Evolutionary conservation across 1,284 basidiomycete genomes (phyloP).

Genomic region (Leccinum cinnamomeum): DNA sequence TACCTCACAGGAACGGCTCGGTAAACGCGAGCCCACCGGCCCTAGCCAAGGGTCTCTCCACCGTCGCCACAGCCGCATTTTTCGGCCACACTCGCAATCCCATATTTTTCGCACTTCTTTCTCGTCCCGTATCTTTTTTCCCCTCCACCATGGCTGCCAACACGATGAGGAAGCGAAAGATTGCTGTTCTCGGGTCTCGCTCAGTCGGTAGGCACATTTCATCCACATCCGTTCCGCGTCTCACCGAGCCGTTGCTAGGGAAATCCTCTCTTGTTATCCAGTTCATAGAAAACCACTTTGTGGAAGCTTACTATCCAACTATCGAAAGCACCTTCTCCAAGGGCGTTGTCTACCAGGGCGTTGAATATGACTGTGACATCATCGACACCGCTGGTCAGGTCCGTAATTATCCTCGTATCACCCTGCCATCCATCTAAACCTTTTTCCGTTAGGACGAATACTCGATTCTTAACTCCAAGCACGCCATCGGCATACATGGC

Average conservation of each 20-base stretch:
- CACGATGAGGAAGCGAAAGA: too few relatives aligned
- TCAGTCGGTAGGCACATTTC: too few relatives aligned
- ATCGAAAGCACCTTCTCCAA: constrained; percentile 92
- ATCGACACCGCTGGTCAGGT: constrained; percentile 98
- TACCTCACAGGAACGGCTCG: constrained; percentile 22
- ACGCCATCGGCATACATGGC: constrained; percentile 82
- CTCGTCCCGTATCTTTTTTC: background rate
- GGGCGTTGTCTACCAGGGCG: constrained; percentile 79
- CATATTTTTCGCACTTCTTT: constrained; percentile 10
- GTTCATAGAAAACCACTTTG: constrained; percentile 68
- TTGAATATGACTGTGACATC: constrained; percentile 94
- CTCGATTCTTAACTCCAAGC: constrained; percentile 79
- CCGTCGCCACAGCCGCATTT: constrained; percentile 6
- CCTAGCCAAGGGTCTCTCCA: background rate
- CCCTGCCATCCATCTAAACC: background rate
- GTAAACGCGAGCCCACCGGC: constrained; percentile 21
- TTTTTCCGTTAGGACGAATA: constrained; percentile 65
- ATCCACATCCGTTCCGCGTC: constrained; percentile 3
- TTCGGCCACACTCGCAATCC: constrained; percentile 14
- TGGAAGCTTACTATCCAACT: constrained; percentile 91
- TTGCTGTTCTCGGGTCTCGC: too few relatives aligned
- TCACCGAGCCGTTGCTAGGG: constrained; percentile 44
- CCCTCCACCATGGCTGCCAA: too few relatives aligned
- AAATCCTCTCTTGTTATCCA: constrained; percentile 79
- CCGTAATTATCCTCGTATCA: constrained; percentile 7